Evolutionary conservation across 768 basidiomycete species (phyloP).

Genomic region (Trametes cubensis): DNA sequence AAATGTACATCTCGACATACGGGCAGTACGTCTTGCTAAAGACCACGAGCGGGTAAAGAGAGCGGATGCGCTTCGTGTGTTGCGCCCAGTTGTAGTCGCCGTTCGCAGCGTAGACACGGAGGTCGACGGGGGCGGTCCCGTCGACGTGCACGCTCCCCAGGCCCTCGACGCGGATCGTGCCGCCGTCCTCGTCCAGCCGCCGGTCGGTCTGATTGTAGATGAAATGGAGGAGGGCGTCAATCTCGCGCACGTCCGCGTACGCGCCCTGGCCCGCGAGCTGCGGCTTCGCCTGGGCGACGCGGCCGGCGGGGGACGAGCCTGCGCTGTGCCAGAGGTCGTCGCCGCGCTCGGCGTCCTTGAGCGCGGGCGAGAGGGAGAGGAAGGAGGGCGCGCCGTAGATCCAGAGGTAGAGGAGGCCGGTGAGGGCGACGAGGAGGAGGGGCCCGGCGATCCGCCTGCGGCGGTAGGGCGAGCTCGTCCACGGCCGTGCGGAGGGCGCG

Average conservation of each 20-base stretch:
- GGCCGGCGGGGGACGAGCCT: conserved; percentile 40
- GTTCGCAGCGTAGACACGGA: conserved; percentile 59
- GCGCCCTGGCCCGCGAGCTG: conserved; percentile 24
- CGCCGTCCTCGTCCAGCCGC: conserved; percentile 36
- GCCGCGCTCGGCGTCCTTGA: conserved; percentile 31
- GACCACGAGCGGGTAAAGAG: conserved; percentile 66
- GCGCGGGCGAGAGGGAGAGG: conserved; percentile 36
- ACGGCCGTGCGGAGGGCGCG: conserved; percentile 7
- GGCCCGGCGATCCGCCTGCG: conserved; percentile 51
- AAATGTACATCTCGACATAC: conserved; percentile 44
- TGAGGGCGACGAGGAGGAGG: conserved; percentile 39
- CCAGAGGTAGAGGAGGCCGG: conserved; percentile 45
- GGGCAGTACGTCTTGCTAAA: conserved; percentile 87
- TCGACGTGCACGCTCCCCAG: conserved; percentile 44
- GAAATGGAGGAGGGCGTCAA: conserved; percentile 72
- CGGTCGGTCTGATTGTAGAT: conserved; percentile 53
- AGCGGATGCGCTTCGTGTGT: conserved; percentile 45
- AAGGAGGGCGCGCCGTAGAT: conserved; percentile 46
- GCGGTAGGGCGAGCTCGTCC: conserved; percentile 28
- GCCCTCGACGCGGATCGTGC: conserved; percentile 25
- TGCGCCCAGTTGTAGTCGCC: conserved; percentile 47
- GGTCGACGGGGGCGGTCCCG: conserved; percentile 48
- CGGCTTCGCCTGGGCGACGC: conserved; percentile 35
- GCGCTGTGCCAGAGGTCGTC: conserved; percentile 33
- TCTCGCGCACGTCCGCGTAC: conserved; percentile 47